Percentiles rank a stretch among this genome's conserved stretches.
Conservation (phyloP, 352 stramenopile genomes). For the Pythium vanterpoolii region DNA sequence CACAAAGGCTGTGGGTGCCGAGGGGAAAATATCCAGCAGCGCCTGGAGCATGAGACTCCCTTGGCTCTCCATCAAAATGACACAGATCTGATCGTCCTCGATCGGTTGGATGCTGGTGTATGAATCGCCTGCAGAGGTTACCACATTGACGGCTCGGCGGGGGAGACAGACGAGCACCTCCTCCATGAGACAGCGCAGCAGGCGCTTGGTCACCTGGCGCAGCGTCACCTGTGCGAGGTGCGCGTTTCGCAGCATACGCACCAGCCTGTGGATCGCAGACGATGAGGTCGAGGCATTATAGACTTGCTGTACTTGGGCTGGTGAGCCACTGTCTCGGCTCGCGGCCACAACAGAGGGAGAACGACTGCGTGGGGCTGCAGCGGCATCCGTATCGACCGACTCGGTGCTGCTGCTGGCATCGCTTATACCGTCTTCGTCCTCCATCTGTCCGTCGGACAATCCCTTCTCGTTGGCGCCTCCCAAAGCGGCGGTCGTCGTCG, state of each 20-base stretch:
- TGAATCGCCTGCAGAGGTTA: constrained; percentile 17
- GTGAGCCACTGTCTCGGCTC: neutral
- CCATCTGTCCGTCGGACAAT: neutral
- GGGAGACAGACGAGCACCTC: constrained; percentile 19
- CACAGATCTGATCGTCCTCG: constrained; percentile 23
- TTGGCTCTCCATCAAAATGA: constrained; percentile 27
- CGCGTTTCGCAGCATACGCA: constrained; percentile 17
- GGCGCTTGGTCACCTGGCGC: constrained; percentile 9
- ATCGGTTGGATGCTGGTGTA: constrained; percentile 8
- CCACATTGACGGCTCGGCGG: constrained; percentile 9
- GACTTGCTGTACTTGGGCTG: neutral
- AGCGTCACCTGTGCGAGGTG: constrained; percentile 11
- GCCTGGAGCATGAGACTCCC: constrained; percentile 19
- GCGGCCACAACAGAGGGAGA: neutral
- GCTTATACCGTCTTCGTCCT: constrained; percentile 17
- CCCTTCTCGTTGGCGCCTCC: constrained; percentile 11
- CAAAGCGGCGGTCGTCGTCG: neutral
- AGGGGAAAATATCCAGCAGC: constrained; percentile 27
- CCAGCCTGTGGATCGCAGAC: constrained; percentile 12
- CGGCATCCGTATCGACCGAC: constrained; percentile 1
- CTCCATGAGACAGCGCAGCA: constrained; percentile 16
- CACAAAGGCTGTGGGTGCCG: constrained; percentile 18
- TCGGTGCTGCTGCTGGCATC: constrained; percentile 20
- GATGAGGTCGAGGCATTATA: constrained; percentile 12
- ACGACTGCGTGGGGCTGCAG: neutral